Percentiles rank a stretch among this genome's conserved stretches.
Conservation (phyloP, 139 green algal genomes). For the Bryopsis sp. region DNA sequence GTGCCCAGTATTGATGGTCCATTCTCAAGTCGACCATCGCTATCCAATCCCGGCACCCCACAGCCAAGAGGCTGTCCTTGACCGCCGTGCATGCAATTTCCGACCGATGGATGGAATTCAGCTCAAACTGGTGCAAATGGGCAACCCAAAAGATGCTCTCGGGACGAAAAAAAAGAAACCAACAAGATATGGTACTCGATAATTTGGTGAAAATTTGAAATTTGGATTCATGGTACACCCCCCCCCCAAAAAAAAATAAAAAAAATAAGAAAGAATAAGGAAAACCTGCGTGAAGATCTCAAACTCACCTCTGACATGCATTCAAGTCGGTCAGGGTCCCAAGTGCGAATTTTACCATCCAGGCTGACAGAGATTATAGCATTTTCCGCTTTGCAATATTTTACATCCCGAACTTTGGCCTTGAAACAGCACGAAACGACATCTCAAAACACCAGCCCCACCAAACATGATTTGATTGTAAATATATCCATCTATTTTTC, state of each 20-base stretch:
- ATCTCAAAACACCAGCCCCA: neutral
- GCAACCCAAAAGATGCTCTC: neutral
- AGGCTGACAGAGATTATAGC: slow-evolving; percentile 10
- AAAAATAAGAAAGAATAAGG: no score
- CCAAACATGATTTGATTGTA: neutral
- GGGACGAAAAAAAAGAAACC: neutral
- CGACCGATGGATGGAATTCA: neutral
- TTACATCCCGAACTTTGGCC: slow-evolving; percentile 20
- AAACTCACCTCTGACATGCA: neutral
- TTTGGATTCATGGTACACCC: no score
- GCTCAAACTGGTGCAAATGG: neutral
- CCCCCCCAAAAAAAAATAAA: no score
- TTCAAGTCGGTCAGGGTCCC: slow-evolving; percentile 7
- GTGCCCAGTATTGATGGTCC: neutral
- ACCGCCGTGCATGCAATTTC: slow-evolving; percentile 49
- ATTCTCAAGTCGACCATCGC: slow-evolving; percentile 37
- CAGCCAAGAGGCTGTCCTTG: slow-evolving; percentile 27
- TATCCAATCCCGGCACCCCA: slow-evolving; percentile 37
- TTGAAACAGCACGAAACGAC: neutral
- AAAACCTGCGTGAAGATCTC: no score
- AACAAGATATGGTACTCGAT: neutral
- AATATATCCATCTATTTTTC: no score
- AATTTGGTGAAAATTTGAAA: neutral
- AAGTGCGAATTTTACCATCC: slow-evolving; percentile 14
- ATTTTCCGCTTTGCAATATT: slow-evolving; percentile 1